phyloP scores from a whole-genome alignment of 495 filamentous ascomycete species.

The Penicillium canariense region DNA sequence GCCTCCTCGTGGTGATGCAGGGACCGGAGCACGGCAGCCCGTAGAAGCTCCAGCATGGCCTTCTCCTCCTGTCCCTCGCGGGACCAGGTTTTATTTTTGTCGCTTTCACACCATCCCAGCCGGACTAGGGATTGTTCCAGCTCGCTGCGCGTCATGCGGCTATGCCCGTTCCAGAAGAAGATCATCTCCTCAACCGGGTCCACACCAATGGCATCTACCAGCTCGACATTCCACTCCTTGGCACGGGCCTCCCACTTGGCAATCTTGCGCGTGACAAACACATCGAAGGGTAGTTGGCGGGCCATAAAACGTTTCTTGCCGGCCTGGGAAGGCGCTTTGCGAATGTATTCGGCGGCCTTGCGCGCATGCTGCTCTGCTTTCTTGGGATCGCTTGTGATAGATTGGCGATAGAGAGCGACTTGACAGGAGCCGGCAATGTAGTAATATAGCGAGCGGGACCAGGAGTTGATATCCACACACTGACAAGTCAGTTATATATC shows the following conservation, averaged over 20 bases:
- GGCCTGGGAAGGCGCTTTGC: conserved; percentile 67
- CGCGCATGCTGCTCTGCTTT: conserved; percentile 54
- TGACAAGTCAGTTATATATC: conserved; percentile 11
- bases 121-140: conserved; percentile 61
- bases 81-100: conserved; percentile 52
- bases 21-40: conserved; percentile 65
- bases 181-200: conserved; percentile 90
- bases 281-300: conserved; percentile 83
- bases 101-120: conserved; percentile 65
- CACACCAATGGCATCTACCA: conserved; percentile 81
- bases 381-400: conserved; percentile 43
- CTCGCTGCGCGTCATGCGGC: conserved; percentile 66
- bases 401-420: conserved; percentile 73
- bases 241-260: conserved; percentile 86
- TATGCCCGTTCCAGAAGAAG: conserved; percentile 87
- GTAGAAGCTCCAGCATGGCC: conserved; percentile 63
- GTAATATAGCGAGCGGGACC: conserved; percentile 87
- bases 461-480: conserved; percentile 83
- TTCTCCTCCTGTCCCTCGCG: conserved; percentile 71
- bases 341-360: conserved; percentile 66
- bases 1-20: conserved; percentile 61
- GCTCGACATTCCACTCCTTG: conserved; percentile 60
- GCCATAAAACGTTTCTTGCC: conserved; percentile 91
- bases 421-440: conserved; percentile 80
- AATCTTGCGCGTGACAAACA: conserved; percentile 81